Conservation (phyloP, 2,329 filamentous ascomycete species). For the Colletotrichum melonis region DNA sequence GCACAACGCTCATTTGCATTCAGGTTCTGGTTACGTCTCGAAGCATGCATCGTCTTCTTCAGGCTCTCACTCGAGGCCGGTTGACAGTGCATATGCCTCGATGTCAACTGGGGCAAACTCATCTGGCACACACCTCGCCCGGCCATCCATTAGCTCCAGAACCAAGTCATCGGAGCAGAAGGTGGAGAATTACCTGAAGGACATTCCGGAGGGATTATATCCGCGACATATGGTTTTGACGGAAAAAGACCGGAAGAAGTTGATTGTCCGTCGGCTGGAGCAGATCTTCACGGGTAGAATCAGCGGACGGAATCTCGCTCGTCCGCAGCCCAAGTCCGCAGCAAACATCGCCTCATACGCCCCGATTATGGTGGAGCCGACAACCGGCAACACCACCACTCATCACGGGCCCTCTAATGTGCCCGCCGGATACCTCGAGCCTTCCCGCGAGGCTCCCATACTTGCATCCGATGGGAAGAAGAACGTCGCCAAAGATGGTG, state of each 20-base stretch:
- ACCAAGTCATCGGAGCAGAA: constrained; percentile 64
- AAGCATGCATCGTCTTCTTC: constrained; percentile 66
- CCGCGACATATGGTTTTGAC: constrained; percentile 72
- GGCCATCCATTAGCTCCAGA: constrained; percentile 49
- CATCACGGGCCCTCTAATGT: constrained; percentile 50
- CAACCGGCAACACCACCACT: constrained; percentile 38
- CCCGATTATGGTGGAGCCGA: constrained; percentile 43
- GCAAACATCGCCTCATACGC: constrained; percentile 29
- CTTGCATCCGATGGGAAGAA: constrained; percentile 52
- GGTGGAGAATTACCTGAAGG: constrained; percentile 76
- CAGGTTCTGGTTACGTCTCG: constrained; percentile 54
- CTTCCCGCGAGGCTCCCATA: constrained; percentile 62
- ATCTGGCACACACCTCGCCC: constrained; percentile 51
- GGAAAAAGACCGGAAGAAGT: constrained; percentile 79
- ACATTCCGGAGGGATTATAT: constrained; percentile 77
- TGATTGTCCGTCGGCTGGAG: constrained; percentile 81
- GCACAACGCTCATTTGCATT: constrained; percentile 54
- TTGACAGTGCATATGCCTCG: constrained; percentile 77
- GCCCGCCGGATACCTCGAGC: constrained; percentile 41
- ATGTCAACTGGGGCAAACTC: constrained; percentile 66
- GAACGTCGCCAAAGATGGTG: constrained; percentile 54
- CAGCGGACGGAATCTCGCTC: constrained; percentile 50
- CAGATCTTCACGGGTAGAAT: constrained; percentile 84
- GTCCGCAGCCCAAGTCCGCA: constrained; percentile 39
- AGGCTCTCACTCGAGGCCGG: constrained; percentile 62